Base-by-base conservation (phyloP, 768 basidiomycete genomes). In the Rhizopogon sp. region DNA sequence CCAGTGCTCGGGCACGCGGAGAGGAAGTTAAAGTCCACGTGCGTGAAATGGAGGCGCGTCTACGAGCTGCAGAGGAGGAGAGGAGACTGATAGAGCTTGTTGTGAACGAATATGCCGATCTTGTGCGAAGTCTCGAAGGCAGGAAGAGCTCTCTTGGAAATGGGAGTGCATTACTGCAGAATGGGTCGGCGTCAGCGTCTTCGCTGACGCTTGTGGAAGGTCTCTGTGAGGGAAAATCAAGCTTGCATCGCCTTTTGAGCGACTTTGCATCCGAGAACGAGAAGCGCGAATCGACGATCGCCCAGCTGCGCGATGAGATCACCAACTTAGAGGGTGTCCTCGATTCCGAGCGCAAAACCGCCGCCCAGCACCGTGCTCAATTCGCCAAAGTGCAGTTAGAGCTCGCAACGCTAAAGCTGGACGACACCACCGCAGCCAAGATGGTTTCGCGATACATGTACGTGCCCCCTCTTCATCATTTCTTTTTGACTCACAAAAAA, bases 361-460 rank as follows among this genome's bases (percentile, higher is more conserved):
- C 74, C 0, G 73, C 78, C 28, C 66, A 74, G 1, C 75, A 81
- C 39, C 76, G 77, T 14, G 60, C 59, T 0, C 74, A 79, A 53
- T 68, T 86, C 13, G 77, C 80, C 0, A 66, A 72, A 31, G 68
- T 74, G 3, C 75, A 75, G 42, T 69, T 74, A 1, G 81, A 83
- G 57, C 71, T 88, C 14, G 79, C 87, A 51, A 75, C 72, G 60
- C 72, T 81, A 45, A 71, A 74, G 58, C 66, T 82, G 16, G 87
- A 91, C 47, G 88, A 92, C 54, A 79, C 75, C n/a, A 79, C 85
- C 0, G 90, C 90, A 2, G 84, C 85, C 11, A 88, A 84, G 62
- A 88, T 92, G 81, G 90, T 93, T 29, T 82, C 88, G 28, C 81
- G 88, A 39, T 93, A 93, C 66, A 93, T 92, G 90, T 90, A 60